phyloP scores from a whole-genome alignment of 1,284 basidiomycete genomes.

The Trametes pubescens region DNA sequence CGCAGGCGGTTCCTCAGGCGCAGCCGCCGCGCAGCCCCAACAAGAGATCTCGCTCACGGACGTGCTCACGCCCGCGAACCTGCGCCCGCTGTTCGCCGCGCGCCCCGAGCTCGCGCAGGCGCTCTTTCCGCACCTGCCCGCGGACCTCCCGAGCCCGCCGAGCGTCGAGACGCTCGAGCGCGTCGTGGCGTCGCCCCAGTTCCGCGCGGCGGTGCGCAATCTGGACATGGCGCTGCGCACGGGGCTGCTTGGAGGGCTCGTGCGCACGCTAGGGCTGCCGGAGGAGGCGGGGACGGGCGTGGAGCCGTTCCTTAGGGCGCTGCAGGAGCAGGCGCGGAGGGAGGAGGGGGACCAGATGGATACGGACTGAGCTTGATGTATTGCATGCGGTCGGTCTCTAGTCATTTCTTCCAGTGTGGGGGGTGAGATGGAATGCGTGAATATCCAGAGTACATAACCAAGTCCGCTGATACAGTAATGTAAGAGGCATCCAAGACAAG shows the following conservation, averaged over 20 bases:
- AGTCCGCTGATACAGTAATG: constrained; percentile 28
- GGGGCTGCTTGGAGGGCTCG: constrained; percentile 73
- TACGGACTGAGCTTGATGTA: constrained; percentile 53
- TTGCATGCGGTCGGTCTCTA: too few species aligned
- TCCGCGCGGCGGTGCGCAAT: constrained; percentile 67
- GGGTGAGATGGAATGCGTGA: background rate
- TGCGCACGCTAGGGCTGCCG: constrained; percentile 77
- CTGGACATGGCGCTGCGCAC: constrained; percentile 82
- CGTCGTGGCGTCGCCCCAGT: constrained; percentile 64
- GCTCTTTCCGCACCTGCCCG: constrained; percentile 80
- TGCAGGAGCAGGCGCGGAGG: constrained; percentile 75
- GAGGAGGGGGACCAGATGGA: constrained; percentile 63
- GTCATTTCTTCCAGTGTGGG: background rate
- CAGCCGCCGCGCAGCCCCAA: constrained; percentile 23
- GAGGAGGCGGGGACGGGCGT: constrained; percentile 80
- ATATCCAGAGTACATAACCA: constrained; percentile 20
- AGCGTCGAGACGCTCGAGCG: constrained; percentile 67
- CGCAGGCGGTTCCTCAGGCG: constrained; percentile 14
- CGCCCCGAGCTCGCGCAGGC: constrained; percentile 71
- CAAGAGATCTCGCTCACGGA: constrained; percentile 73
- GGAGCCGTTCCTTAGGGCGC: constrained; percentile 74
- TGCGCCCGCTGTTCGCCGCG: constrained; percentile 70
- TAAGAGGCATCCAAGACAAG: constrained; percentile 21
- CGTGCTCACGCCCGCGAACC: constrained; percentile 74
- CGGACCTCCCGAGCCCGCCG: constrained; percentile 72